Percentiles rank a stretch among this genome's conserved stretches.
phyloP scores from a whole-genome alignment of 768 basidiomycete genomes.

The Rhodotorula toruloides region DNA sequence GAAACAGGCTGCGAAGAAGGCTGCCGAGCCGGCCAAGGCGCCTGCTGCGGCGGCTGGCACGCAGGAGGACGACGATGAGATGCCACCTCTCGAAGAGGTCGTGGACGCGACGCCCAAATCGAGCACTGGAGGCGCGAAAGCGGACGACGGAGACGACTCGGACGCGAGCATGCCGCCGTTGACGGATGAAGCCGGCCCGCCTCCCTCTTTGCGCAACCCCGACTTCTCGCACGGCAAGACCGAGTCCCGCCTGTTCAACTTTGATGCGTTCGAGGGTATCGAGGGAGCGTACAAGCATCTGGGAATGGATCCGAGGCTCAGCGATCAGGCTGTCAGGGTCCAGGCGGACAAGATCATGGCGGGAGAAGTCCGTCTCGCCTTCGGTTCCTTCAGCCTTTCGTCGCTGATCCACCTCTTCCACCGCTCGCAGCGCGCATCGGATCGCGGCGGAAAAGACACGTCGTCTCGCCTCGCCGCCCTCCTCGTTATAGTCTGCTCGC shows the following conservation, averaged over 20 bases:
- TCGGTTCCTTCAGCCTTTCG: no score
- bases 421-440: background rate
- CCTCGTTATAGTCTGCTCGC: background rate
- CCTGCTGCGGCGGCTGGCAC: background rate
- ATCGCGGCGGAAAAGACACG: background rate
- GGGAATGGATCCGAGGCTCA: background rate
- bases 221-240: background rate
- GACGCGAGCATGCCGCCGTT: constrained; percentile 6
- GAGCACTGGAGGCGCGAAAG: background rate
- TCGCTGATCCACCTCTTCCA: no score
- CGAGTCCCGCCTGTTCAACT: constrained; percentile 1
- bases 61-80: no score
- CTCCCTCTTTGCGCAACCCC: no score
- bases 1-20: no score
- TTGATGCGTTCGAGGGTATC: background rate
- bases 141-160: background rate
- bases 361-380: background rate
- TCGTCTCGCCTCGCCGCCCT: constrained; percentile 5
- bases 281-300: constrained; percentile 1
- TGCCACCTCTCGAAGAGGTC: background rate
- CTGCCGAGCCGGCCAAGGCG: background rate
- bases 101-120: background rate
- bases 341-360: constrained; percentile 8
- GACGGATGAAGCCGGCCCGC: background rate
- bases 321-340: background rate